Conservation (phyloP, 2,329 filamentous ascomycete genomes). For the Aureobasidium sp. region DNA sequence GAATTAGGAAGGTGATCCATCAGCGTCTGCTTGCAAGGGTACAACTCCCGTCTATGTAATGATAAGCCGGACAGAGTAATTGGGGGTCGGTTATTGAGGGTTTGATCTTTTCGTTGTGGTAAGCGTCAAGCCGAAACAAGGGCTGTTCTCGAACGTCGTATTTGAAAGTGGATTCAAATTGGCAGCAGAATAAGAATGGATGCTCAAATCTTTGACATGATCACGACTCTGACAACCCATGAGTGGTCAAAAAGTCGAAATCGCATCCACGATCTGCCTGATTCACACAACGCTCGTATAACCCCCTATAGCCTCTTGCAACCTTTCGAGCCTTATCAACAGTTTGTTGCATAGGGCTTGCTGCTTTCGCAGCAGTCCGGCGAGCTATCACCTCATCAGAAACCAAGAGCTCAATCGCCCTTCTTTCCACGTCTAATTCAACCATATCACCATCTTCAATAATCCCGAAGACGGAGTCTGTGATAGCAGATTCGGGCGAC, state of each 20-base stretch:
- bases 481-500: slow-evolving; percentile 42
- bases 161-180: background rate
- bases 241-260: slow-evolving; percentile 49
- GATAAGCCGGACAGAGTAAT: no score
- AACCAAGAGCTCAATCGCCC: slow-evolving; percentile 35
- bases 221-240: background rate
- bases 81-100: no score
- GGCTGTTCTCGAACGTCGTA: no score
- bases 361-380: slow-evolving; percentile 23
- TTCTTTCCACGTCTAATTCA: slow-evolving; percentile 35
- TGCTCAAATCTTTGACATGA: background rate
- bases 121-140: no score
- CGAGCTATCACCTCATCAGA: slow-evolving; percentile 32
- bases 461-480: slow-evolving; percentile 41
- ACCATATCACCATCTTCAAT: slow-evolving; percentile 42
- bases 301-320: slow-evolving; percentile 48
- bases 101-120: no score
- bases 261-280: slow-evolving; percentile 52
- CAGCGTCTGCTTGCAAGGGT: background rate
- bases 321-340: slow-evolving; percentile 22
- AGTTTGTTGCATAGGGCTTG: background rate
- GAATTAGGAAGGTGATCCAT: background rate
- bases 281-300: slow-evolving; percentile 53
- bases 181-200: background rate
- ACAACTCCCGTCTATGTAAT: background rate